A percentile compares a stretch with the other conserved stretches of the same genome.
These are phyloP conservation scores for Phytophthora europaea DNA, from an alignment of 352 stramenopile genomes.

Conservation along the genomic window DNA sequence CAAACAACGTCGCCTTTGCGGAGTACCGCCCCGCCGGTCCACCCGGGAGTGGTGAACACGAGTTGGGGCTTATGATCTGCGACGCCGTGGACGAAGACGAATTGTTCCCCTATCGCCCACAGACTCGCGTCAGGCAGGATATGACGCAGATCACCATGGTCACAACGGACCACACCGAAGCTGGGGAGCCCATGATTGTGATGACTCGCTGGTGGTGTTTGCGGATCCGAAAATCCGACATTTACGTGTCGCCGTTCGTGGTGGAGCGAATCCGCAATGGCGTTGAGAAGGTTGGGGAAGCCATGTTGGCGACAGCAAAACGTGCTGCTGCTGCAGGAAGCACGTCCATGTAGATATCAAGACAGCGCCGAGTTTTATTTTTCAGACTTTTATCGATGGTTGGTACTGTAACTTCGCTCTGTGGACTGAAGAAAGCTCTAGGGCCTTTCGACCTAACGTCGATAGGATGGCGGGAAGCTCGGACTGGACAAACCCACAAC, in stretches of 20 bases:
- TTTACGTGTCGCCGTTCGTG: conserved; percentile 24
- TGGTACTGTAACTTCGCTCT: too few relatives aligned
- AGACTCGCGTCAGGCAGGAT: conserved; percentile 47
- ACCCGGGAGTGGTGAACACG: conserved; percentile 7
- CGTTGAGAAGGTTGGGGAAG: conserved; percentile 28
- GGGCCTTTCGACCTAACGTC: too few relatives aligned
- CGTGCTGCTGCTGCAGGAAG: conserved; percentile 24
- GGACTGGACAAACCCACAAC: background rate
- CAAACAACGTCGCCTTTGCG: conserved; percentile 47
- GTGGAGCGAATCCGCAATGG: conserved; percentile 20
- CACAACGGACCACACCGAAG: conserved; percentile 1
- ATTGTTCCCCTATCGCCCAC: conserved; percentile 46
- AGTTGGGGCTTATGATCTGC: conserved; percentile 36
- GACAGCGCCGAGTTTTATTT: background rate
- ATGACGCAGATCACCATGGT: conserved; percentile 33
- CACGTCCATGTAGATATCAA: background rate
- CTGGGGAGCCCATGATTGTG: conserved; percentile 20
- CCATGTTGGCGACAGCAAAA: conserved; percentile 24
- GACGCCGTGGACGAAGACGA: conserved; percentile 55
- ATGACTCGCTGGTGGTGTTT: conserved; percentile 37
- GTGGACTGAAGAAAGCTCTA: too few relatives aligned
- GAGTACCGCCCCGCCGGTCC: conserved; percentile 24
- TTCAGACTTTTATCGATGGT: too few relatives aligned
- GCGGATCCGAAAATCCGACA: conserved; percentile 26
- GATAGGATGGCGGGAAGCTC: background rate